phyloP scores from a whole-genome alignment of 306 rosid genomes.

The Morella rubra region DNA sequence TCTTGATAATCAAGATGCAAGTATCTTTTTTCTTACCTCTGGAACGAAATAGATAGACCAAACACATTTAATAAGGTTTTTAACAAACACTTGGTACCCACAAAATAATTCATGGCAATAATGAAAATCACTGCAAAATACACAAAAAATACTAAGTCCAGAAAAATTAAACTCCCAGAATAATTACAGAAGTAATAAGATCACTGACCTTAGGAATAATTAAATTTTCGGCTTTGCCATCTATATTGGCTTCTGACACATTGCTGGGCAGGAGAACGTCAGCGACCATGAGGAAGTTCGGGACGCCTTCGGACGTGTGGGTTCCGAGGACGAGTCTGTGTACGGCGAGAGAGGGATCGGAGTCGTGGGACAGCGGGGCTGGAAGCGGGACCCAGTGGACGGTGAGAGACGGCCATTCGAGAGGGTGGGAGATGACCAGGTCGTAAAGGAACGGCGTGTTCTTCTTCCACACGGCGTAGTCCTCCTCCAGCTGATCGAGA shows the following conservation, averaged over 20 bases:
- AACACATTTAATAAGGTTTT: constrained; percentile 26
- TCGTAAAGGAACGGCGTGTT: constrained; percentile 81
- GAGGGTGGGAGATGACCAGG: constrained; percentile 67
- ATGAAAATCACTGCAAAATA: neutral
- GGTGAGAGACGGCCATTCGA: constrained; percentile 93
- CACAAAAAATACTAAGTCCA: neutral
- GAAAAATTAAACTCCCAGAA: neutral
- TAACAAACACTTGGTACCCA: constrained; percentile 40
- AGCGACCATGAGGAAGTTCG: constrained; percentile 81
- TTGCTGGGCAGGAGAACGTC: constrained; percentile 54
- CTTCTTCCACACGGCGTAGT: constrained; percentile 84
- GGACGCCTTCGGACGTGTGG: constrained; percentile 64
- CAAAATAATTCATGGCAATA: neutral
- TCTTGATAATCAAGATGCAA: neutral
- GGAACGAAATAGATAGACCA: neutral
- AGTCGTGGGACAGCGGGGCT: constrained; percentile 41
- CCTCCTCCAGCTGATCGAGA: constrained; percentile 53
- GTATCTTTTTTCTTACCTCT: neutral
- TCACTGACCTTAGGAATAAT: constrained; percentile 56
- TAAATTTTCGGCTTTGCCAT: constrained; percentile 31
- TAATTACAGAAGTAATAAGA: neutral
- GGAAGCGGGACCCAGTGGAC: constrained; percentile 61
- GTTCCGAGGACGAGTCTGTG: constrained; percentile 78
- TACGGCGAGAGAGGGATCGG: constrained; percentile 50
- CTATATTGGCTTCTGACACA: constrained; percentile 31